Evolutionary conservation across 164 flowering plant species (phyloP), one percentile per base, ranked within the genome.

Genomic region (Kingdonia uniflora): DNA sequence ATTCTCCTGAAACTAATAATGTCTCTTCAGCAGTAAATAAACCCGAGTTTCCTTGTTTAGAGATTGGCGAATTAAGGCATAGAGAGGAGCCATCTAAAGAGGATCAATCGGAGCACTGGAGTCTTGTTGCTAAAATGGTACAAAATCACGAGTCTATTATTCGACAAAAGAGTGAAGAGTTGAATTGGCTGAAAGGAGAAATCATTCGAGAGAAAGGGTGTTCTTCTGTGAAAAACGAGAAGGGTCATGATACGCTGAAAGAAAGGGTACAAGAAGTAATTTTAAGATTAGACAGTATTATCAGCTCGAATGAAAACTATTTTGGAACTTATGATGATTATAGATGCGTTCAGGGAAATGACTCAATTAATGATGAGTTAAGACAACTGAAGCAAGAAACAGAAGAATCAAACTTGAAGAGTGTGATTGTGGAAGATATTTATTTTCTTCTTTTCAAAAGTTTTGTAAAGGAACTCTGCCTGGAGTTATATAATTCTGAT

Each of bases 101-200:
- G 50, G 62, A 60, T 7, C 6, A 13, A 24, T 45, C 41, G 20
- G 70, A 54, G 15, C 67, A 65, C 33, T 65, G 61, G 39, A 62
- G 65, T 41, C 65, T 23, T 53, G 82, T 80, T 42, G 76, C 80
- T 2, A 67, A 71, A 52, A 62, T 81, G 74, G 71, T 74, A 54
- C 67, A 69, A 63, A 75, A 61, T 57, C 84, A 77, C 24, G 88
- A 80, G 56, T 72, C 74, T 17, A 60, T 79, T 1, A 82, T 85
- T 46, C 51, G 63, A 39, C 56, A 55, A 60, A 82, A 74, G 53
- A 65, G 56, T n/a, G 73, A 69, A 51, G 81, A 76, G 68, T 53
- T 64, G 55, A 65, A 66, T 45, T 47, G 65, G 66, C 14, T 61
- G 25, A 73, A 67, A 47, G 69, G 44, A 51, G 79, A 70, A 44